Conservation (phyloP, 441 rosid genomes). For the Gossypium lobatum region DNA sequence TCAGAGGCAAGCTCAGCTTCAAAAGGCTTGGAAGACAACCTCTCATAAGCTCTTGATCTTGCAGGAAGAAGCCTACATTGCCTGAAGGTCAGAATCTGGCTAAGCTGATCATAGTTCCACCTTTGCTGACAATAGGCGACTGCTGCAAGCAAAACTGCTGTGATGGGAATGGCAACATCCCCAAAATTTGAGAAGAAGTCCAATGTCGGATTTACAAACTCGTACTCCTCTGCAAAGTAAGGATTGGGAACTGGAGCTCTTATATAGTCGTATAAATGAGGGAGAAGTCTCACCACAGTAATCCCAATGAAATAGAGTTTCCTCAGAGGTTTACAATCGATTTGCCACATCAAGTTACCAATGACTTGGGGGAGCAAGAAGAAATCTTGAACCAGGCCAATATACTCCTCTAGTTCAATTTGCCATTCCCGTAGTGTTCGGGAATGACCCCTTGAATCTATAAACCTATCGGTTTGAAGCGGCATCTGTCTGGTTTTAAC, state of each 20-base stretch:
- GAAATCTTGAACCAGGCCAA: constrained; percentile 75
- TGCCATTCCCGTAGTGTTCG: constrained; percentile 37
- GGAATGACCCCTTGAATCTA: constrained; percentile 26
- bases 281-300: constrained; percentile 64
- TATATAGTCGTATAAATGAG: constrained; percentile 64
- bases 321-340: constrained; percentile 52
- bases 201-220: constrained; percentile 60
- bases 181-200: constrained; percentile 74
- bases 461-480: constrained; percentile 19
- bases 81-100: constrained; percentile 43
- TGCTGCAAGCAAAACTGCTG: constrained; percentile 51
- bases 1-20: constrained; percentile 66
- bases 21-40: constrained; percentile 45
- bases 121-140: constrained; percentile 62
- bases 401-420: constrained; percentile 63
- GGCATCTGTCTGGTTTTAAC: constrained; percentile 29
- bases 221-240: constrained; percentile 51
- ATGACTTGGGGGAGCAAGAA: constrained; percentile 89
- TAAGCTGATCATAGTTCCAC: constrained; percentile 67
- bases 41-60: constrained; percentile 51
- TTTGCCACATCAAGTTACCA: constrained; percentile 65
- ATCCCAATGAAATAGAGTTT: constrained; percentile 60
- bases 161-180: constrained; percentile 60
- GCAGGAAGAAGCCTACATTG: constrained; percentile 50
- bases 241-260: constrained; percentile 52